Evolutionary conservation across 192 early-diverging fungal species (phyloP), one percentile per base, ranked within the genome.

Genomic region (Jimgerdemannia flammicorona): DNA sequence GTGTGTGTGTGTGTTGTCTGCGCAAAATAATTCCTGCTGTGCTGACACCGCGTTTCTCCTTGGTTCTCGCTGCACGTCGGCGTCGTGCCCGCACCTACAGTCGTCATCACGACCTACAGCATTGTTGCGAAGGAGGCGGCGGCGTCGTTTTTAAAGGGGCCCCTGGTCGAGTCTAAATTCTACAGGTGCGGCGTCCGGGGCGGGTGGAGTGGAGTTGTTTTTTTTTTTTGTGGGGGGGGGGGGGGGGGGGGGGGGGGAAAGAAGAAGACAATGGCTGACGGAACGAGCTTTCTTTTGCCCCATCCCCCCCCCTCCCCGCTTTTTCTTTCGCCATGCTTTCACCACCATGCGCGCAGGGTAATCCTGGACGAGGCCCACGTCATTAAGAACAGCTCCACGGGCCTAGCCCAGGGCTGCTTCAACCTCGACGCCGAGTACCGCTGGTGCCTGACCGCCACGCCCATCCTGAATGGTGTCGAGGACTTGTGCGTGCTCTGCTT

Each of bases 401-500:
- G 81, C 43, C 71, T 73, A n/a, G 81, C 84, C 0, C 77, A 71
- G 70, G 87, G 84, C 8, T 89, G 87, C 64, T 74, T 75, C 54
- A 29, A 74, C 18, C 41, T 92, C 40, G 59, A 85, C n/a, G 79
- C 82, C 3, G 75, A 66, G 3, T 87, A 90, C 73, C 78, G 89
- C 39, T 92, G 91, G 91, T 90, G 90, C 43, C 66, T 92, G 40
- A 90, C 89, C 39, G 87, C 80, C 4, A 82, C 80, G 0, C 80
- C 88, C 59, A 84, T 89, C 67, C 91, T 93, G 76, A 94, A 94
- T 75, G 85, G 74, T 20, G 73, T 93, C 8, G 85, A 85, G 14
- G 93, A 95, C 44, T 63, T 94, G 2, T 80, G 71, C 70, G 75
- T 70, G 64, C 39, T 44, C 49, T 59, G 8, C 49, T 59, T 59